Base-by-base conservation (phyloP, 768 basidiomycete genomes). In the Suillus weaverae region DNA sequence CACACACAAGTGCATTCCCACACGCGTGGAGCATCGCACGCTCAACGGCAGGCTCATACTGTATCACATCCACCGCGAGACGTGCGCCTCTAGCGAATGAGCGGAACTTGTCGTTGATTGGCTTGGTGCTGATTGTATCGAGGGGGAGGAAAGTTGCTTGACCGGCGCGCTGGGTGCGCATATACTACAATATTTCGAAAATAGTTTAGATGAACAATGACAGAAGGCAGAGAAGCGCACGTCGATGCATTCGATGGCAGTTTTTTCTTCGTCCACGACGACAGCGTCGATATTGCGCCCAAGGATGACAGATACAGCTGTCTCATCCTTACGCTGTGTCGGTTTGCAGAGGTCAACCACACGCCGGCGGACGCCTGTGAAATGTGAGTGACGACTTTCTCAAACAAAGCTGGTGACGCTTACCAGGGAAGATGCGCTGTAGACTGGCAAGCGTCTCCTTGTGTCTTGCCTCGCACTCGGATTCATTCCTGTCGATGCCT, bases 71-170 rank as follows among this genome's bases (percentile, higher is more conserved):
- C 33, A 95, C 89, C 7, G 94, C 94, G 8, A 95, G 81, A 51
- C 94, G 81, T 4, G 92, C 91, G 0, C 92, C 93, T 70, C 94
- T 93, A 3, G 91, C 93, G 72, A 96, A 94, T 6, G 91, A 89
- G 30, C 97, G 89, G 78, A 92, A 95, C 75, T 95, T 95, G 79
- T 99, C 97, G 68, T 95, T 95, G 67, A 95, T 83, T 2, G 95
- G 89, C 75, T 97, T 98, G 39, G 91, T 90, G 72, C 95, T 93
- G 69, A 99, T 97, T 10, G 95, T 96, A 75, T 99, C 97, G n/a
- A 99, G 88, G 0, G 97, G 97, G 54, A 99, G 91, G 80, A 99
- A 99, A 0, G 97, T 99, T 14, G 97, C 97, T 78, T 95, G 94
- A 1, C 97, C 97, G 0, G 92, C 88, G 41, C 96, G 91, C 77